phyloP scores from a whole-genome alignment of 208 protist genomes.

The Trypanosoma grayi region DNA sequence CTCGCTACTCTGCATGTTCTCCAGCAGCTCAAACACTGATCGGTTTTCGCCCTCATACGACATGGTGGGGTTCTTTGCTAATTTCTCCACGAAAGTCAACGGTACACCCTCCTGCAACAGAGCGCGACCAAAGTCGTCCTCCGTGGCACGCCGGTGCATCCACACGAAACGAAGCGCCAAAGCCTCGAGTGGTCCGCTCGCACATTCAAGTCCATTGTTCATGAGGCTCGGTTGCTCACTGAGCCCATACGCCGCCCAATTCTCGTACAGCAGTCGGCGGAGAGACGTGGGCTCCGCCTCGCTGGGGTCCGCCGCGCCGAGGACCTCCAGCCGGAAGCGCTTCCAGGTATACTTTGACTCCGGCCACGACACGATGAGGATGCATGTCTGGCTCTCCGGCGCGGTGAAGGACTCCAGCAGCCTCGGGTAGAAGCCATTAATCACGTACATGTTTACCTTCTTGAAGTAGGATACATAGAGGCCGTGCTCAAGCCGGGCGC shows the following conservation, averaged over 20 bases:
- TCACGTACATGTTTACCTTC: constrained; percentile 47
- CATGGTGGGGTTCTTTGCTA: constrained; percentile 43
- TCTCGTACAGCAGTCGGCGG: constrained; percentile 33
- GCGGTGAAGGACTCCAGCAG: constrained; percentile 41
- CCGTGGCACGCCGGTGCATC: constrained; percentile 40
- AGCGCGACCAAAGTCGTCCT: constrained; percentile 56
- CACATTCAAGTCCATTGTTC: constrained; percentile 47
- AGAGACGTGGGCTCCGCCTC: constrained; percentile 37
- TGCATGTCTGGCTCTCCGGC: constrained; percentile 19
- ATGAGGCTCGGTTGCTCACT: constrained; percentile 32
- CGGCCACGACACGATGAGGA: constrained; percentile 51
- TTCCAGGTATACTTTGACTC: constrained; percentile 42
- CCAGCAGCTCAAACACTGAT: constrained; percentile 45
- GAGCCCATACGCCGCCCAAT: constrained; percentile 49
- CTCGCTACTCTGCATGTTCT: constrained; percentile 32
- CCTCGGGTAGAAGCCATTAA: constrained; percentile 77
- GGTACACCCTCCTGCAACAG: constrained; percentile 41
- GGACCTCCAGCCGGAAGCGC: constrained; percentile 38
- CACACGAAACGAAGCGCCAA: constrained; percentile 68
- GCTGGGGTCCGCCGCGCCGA: constrained; percentile 55
- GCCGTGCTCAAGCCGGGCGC: constrained; percentile 34
- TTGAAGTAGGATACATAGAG: constrained; percentile 42
- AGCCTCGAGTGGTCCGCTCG: constrained; percentile 68
- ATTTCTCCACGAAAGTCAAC: constrained; percentile 30
- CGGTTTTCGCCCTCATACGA: constrained; percentile 14